These are phyloP conservation scores for Primulina huaijiensis DNA, from an alignment of 257 asterid genomes.

Conservation along the genomic window DNA sequence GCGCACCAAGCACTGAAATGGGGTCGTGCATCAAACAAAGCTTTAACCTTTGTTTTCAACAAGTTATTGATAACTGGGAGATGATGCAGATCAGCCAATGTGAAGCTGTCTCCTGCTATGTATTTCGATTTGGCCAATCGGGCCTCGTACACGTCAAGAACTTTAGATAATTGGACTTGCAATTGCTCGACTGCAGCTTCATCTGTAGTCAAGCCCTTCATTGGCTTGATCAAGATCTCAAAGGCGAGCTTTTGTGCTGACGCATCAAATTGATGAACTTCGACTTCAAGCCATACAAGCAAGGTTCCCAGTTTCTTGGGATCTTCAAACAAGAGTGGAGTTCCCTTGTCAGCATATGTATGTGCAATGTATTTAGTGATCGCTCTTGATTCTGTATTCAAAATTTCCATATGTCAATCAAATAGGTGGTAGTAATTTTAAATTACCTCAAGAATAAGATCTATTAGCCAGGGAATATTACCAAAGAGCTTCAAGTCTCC, in stretches of 20 bases:
- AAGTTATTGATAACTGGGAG: slow-evolving; percentile 38
- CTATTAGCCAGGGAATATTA: not conserved
- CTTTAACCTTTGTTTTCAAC: slow-evolving; percentile 38
- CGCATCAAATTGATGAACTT: slow-evolving; percentile 31
- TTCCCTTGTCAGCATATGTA: slow-evolving; percentile 39
- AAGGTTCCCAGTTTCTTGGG: slow-evolving; percentile 32
- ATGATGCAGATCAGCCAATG: slow-evolving; percentile 52
- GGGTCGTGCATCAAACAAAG: slow-evolving; percentile 44
- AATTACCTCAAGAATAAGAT: not conserved
- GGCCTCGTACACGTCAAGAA: slow-evolving; percentile 56
- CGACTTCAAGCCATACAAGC: slow-evolving; percentile 39
- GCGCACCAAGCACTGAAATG: slow-evolving; percentile 41
- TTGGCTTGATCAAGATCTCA: slow-evolving; percentile 36
- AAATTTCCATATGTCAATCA: not conserved
- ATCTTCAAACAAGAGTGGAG: slow-evolving; percentile 23
- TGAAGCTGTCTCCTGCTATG: slow-evolving; percentile 43
- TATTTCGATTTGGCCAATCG: slow-evolving; percentile 41
- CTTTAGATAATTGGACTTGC: slow-evolving; percentile 26
- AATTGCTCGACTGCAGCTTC: slow-evolving; percentile 24
- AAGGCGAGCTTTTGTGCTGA: slow-evolving; percentile 22
- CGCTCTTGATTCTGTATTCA: slow-evolving; percentile 41
- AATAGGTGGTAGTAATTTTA: not conserved
- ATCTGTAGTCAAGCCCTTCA: slow-evolving; percentile 28
- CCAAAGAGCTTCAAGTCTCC: slow-evolving; percentile 50
- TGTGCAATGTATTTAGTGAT: slow-evolving; percentile 37